Base-by-base conservation (phyloP, 768 basidiomycete genomes). In the Fomitopsis pulvina region DNA sequence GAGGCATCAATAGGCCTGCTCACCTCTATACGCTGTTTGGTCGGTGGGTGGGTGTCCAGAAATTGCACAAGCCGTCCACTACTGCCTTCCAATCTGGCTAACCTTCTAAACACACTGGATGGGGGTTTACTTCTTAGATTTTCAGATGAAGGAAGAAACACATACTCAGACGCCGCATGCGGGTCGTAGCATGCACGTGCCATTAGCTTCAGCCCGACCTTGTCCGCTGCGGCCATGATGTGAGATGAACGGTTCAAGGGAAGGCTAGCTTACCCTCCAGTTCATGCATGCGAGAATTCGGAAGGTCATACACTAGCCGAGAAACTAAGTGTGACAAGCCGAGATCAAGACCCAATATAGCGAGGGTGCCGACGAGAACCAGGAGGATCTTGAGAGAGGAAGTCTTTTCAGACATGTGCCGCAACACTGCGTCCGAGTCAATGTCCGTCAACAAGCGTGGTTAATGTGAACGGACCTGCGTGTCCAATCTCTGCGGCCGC, bases 171-270 rank as follows among this genome's bases (percentile, higher is more conserved):
- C 2, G 89, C 78, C 20, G 83, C 87, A 16, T 65, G 69, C 0
- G 94, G 93, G 60, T 97, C 78, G 63, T 81, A 97, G 67, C 94
- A 98, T 0, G 92, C 94, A 56, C 74, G 77, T 44, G 90, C 76
- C 70, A 86, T 85, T 24, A 97, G 72, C 5, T 76, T 75, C 41
- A 97, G 65, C 7, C 95, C 94, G 45, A 98, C 85, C 25, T 79
- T 74, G 62, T 97, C 94, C 30, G 94, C 94, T 91, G 55, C 26
- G 9, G 14, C n/a, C 7, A 22, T 22, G 32, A 34, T 21, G 29
- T 14, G 14, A 30, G 29, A 7, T 30, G n/a, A n/a, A n/a, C n/a
- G n/a, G n/a, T n/a, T n/a, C n/a, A n/a, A n/a, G n/a, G n/a, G n/a
- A 22, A 18, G 49, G 29, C 26, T n/a, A 18, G 24, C 56, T 12